These are phyloP conservation scores for Stromatinia cepivora DNA, from an alignment of 2,329 filamentous ascomycete species.

Conservation along the genomic window DNA sequence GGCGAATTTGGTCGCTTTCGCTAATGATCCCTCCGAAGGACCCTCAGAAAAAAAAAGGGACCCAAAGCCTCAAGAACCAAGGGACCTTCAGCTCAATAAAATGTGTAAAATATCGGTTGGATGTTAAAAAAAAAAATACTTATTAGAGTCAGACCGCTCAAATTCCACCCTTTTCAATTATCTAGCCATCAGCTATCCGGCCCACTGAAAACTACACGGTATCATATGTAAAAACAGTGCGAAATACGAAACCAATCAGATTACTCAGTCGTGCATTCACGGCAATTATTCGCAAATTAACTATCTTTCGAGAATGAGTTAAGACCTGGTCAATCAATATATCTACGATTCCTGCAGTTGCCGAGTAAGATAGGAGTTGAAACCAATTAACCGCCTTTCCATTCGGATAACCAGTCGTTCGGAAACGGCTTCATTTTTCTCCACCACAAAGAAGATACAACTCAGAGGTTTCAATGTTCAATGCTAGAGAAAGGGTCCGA, in stretches of 20 bases:
- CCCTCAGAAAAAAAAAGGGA: background rate
- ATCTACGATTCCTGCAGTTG: background rate
- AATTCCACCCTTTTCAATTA: background rate
- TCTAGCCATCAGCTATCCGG: background rate
- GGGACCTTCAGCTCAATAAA: background rate
- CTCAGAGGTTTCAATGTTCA: slow-evolving; percentile 13
- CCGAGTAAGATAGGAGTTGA: slow-evolving; percentile 11
- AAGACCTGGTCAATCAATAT: background rate
- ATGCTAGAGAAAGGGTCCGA: slow-evolving; percentile 4
- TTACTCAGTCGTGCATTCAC: slow-evolving; percentile 4
- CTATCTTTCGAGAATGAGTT: background rate
- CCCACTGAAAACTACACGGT: slow-evolving; percentile 1
- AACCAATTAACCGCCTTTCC: slow-evolving; percentile 1
- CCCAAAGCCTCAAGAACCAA: background rate
- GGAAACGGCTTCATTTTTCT: slow-evolving; percentile 17
- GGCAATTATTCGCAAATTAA: slow-evolving; percentile 18
- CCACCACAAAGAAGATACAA: slow-evolving; percentile 20
- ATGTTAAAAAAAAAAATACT: background rate
- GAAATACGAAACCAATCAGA: slow-evolving; percentile 10
- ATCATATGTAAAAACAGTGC: background rate
- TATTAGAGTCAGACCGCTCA: slow-evolving; percentile 13
- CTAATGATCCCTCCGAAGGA: slow-evolving; percentile 15
- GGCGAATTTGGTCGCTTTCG: slow-evolving; percentile 12
- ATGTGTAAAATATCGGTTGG: slow-evolving; percentile 11
- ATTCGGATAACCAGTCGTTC: slow-evolving; percentile 19